phyloP scores from a whole-genome alignment of 2,329 filamentous ascomycete genomes.

The Aspergillus pseudoglaucus region DNA sequence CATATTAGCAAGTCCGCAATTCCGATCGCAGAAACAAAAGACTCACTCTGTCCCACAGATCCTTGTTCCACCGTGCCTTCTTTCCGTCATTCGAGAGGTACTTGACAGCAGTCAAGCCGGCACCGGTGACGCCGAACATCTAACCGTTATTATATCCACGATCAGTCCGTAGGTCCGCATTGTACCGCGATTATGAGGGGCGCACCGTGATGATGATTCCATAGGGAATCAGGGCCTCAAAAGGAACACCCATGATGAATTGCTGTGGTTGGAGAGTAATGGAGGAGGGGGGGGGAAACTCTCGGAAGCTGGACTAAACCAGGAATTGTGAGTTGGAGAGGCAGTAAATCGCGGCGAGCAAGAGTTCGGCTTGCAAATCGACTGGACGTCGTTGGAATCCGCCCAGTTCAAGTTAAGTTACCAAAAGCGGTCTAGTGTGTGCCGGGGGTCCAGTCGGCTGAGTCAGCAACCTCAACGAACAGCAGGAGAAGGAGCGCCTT shows the following conservation, averaged over 20 bases:
- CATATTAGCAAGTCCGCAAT: constrained; percentile 31
- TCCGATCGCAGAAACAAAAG: constrained; percentile 8
- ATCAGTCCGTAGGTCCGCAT: background rate
- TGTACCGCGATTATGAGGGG: constrained; percentile 12
- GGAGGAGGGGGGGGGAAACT: constrained; percentile 6
- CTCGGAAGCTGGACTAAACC: constrained; percentile 5
- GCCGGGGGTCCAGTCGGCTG: constrained; percentile 15
- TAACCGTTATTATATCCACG: constrained; percentile 23
- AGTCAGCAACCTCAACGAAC: constrained; percentile 33
- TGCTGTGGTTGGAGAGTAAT: constrained; percentile 7
- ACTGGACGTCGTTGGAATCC: constrained; percentile 9
- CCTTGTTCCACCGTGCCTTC: constrained; percentile 52
- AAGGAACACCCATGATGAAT: constrained; percentile 58
- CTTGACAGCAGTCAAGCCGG: constrained; percentile 51
- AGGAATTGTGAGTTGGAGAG: constrained; percentile 1
- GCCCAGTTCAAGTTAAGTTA: constrained; percentile 19
- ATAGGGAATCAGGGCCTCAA: constrained; percentile 60
- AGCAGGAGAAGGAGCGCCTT: constrained; percentile 24
- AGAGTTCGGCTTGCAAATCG: background rate
- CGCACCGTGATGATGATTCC: constrained; percentile 57
- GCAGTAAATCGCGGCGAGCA: constrained; percentile 9
- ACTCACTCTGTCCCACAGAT: constrained; percentile 60
- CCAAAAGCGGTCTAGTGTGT: constrained; percentile 26
- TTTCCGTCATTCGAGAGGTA: constrained; percentile 59
- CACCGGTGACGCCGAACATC: constrained; percentile 57